Evolutionary conservation across 495 filamentous ascomycete genomes (phyloP), one percentile per base, ranked within the genome.

Genomic region (Elasticomyces elasticus): DNA sequence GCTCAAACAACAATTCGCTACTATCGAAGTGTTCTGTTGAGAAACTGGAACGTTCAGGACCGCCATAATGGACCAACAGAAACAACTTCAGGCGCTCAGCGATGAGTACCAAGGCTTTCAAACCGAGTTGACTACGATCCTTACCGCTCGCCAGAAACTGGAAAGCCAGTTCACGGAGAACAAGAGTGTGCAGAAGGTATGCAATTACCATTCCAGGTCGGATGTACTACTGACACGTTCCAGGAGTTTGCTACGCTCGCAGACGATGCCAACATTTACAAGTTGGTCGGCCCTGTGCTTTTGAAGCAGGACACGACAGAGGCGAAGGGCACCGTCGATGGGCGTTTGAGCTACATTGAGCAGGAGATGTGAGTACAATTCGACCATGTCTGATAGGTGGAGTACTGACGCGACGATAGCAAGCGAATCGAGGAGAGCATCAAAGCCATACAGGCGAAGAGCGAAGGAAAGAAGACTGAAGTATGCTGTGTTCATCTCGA

Each of bases 131-230:
- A 83, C 85, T 68, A 74, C 77, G 41, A 70, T 79, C 22, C 76
- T 97, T 41, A 74, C 82, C 19, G 83, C 91, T n/a, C 81, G 88
- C 40, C 89, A 98, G 70, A 90, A 84, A 68, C 83, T 98, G 38
- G 91, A 96, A 67, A 87, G 87, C 24, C 92, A 98, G 69, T 82
- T 85, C 59, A 85, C 95, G 66, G 92, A 98, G 67, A 97, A 96
- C 67, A 71, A 82, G 45, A 82, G 83, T 22, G 92, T 98, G 0
- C 82, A 95, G 66, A 86, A 86, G 69, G 86, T 87, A 55, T 12
- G 45, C 2, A 10, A 49, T 2, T 27, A 49, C n/a, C 27, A n/a
- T 17, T 13, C 17, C 6, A 31, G 15, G 7, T 31, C 9, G 9
- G 25, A 49, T 24, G 7, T 28, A 15, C 24, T 30, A 10, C 26